Evolutionary conservation across 257 asterid species (phyloP).

Genomic region (Penstemon newberryi): DNA sequence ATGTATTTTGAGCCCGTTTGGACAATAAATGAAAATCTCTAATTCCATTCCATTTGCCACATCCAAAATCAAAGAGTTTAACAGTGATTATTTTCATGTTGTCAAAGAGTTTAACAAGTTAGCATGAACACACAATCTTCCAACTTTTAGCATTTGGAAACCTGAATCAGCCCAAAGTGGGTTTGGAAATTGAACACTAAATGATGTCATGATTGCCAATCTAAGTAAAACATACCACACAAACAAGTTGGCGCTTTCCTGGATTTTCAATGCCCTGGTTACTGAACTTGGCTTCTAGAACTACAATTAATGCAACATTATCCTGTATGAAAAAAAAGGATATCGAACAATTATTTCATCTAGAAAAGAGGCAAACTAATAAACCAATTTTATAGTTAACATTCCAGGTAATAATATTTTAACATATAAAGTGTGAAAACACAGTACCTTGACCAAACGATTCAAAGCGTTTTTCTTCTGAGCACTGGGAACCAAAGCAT

Average conservation of each 20-base stretch:
- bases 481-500: constrained; percentile 72
- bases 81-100: no score
- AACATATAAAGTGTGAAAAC: constrained; percentile 5
- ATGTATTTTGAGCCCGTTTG: no score
- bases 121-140: no score
- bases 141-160: background rate
- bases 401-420: constrained; percentile 12
- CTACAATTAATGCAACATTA: constrained; percentile 87
- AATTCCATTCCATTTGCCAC: no score
- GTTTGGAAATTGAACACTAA: background rate
- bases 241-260: constrained; percentile 92
- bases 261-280: constrained; percentile 78
- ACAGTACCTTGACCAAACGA: constrained; percentile 81
- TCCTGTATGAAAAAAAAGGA: constrained; percentile 53
- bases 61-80: no score
- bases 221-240: constrained; percentile 68
- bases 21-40: no score
- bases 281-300: constrained; percentile 87
- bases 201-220: constrained; percentile 3
- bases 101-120: no score
- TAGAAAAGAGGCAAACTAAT: constrained; percentile 14
- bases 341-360: constrained; percentile 7
- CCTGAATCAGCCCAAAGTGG: background rate
- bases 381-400: constrained; percentile 3
- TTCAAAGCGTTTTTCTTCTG: constrained; percentile 76